Percentiles rank a stretch among this genome's conserved stretches.
Conservation (phyloP, 805 yeast genomes). For the Candida chilensis region DNA sequence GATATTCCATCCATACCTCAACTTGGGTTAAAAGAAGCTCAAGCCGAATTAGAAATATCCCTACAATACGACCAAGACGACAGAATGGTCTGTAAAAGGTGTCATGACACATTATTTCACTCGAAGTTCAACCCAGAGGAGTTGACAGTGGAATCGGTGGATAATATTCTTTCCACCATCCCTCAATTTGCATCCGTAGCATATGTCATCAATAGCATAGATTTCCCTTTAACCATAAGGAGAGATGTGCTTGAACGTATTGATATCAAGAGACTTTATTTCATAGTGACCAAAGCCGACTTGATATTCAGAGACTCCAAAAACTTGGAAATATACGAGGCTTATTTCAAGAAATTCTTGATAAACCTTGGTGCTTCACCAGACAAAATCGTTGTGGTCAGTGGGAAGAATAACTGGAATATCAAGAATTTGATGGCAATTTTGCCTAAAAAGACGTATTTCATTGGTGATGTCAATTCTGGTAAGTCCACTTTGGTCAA, state of each 20-base stretch:
- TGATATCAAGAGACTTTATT: slow-evolving; percentile 22
- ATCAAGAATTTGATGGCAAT: slow-evolving; percentile 22
- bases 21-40: slow-evolving; percentile 2
- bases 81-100: slow-evolving; percentile 39
- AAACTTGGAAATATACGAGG: too few relatives aligned
- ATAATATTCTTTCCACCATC: slow-evolving; percentile 13
- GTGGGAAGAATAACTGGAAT: slow-evolving; percentile 49
- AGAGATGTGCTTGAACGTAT: slow-evolving; percentile 20
- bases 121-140: slow-evolving; percentile 25
- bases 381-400: slow-evolving; percentile 34
- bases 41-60: slow-evolving; percentile 3
- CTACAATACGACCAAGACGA: not conserved
- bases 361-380: slow-evolving; percentile 18
- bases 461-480: slow-evolving; percentile 59
- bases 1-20: slow-evolving; percentile 2
- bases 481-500: slow-evolving; percentile 62
- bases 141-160: slow-evolving; percentile 13
- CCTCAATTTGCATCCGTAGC: slow-evolving; percentile 40
- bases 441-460: slow-evolving; percentile 31
- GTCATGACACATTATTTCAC: slow-evolving; percentile 41
- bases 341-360: slow-evolving; percentile 22
- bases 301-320: slow-evolving; percentile 18
- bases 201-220: slow-evolving; percentile 57
- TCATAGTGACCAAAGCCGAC: slow-evolving; percentile 29
- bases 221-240: slow-evolving; percentile 60